Evolutionary conservation across 1,284 basidiomycete genomes (phyloP), one percentile per base, ranked within the genome.

Genomic region (Exobasidium rhododendri): DNA sequence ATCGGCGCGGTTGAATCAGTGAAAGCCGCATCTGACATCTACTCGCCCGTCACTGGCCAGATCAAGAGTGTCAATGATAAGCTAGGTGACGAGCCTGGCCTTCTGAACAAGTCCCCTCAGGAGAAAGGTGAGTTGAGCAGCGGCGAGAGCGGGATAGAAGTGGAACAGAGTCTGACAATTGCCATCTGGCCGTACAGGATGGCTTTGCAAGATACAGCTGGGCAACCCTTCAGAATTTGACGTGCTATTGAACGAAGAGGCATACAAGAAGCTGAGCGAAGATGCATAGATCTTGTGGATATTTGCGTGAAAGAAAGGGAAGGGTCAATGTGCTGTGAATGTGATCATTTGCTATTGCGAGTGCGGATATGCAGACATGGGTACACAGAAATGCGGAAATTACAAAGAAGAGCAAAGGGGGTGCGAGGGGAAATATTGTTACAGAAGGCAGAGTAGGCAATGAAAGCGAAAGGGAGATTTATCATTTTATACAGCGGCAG

Each of bases 1-100:
- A 91, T 97, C 77, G 94, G 96, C 59, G 91, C 92, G 5, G 92
- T 98, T 28, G 94, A 98, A 83, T 96, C 92, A 70, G 94, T 98
- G 68, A 99, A 99, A 82, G 92, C 94, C 45, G 92, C 93, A 32
- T 96, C 93, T 5, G 94, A 97, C 81, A 94, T 97, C 79, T 98
- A 92, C 82, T 91, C 94, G 7, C 96, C 94, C 40, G 86, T 97
- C 46, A 91, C 91, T 4, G 96, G 94, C 11, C 85, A 84, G 17
- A 83, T 98, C 40, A 84, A 87, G 68, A 87, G 87, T 74, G 86
- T 97, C 74, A 98, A 98, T 82, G 83, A 86, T 65, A 81, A 72
- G 24, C 84, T 98, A 55, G 83, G 85, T 54, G 84, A 83, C 45
- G 83, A 89, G 76, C 92, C 94, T 3, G 85, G 86, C 40, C 82